Percentiles rank a stretch among this genome's conserved stretches.
Evolutionary conservation across 768 basidiomycete species (phyloP).

Genomic region (Daedaleopsis sinensis): DNA sequence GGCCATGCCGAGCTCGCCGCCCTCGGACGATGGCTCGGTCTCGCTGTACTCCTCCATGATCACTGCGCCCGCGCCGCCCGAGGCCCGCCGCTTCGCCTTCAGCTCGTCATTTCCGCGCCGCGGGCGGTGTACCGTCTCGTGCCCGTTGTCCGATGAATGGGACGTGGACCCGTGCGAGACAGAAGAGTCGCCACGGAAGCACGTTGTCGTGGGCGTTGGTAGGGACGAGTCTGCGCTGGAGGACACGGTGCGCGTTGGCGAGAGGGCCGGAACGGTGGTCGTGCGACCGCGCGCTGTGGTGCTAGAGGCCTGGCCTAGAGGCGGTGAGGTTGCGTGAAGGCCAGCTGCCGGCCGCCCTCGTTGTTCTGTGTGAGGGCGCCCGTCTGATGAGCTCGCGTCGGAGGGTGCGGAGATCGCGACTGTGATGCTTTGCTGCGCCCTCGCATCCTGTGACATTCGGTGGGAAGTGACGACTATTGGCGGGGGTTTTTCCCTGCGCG

Average conservation of each 20-base stretch:
- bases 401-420: conserved; percentile 6
- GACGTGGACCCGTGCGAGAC: conserved; percentile 17
- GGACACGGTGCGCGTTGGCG: conserved; percentile 28
- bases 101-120: not conserved
- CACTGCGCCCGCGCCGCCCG: conserved; percentile 8
- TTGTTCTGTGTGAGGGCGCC: not conserved
- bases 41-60: conserved; percentile 19
- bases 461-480: conserved; percentile 18
- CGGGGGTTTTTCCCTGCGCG: conserved; percentile 21
- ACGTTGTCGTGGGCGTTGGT: conserved; percentile 25
- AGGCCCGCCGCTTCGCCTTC: not conserved
- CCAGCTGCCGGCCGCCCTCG: conserved; percentile 5
- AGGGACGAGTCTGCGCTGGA: conserved; percentile 21
- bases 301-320: conserved; percentile 6
- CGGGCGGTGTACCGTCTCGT: not conserved
- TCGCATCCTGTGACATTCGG: conserved; percentile 1
- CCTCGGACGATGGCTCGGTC: conserved; percentile 7
- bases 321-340: not conserved
- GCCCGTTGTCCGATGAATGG: conserved; percentile 14
- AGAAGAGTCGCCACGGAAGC: conserved; percentile 8
- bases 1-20: conserved; percentile 7
- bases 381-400: conserved; percentile 5
- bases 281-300: conserved; percentile 1
- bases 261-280: conserved; percentile 26
- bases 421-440: conserved; percentile 2